Conservation (phyloP, 139 green algal species). For the Ulvella scutata region DNA sequence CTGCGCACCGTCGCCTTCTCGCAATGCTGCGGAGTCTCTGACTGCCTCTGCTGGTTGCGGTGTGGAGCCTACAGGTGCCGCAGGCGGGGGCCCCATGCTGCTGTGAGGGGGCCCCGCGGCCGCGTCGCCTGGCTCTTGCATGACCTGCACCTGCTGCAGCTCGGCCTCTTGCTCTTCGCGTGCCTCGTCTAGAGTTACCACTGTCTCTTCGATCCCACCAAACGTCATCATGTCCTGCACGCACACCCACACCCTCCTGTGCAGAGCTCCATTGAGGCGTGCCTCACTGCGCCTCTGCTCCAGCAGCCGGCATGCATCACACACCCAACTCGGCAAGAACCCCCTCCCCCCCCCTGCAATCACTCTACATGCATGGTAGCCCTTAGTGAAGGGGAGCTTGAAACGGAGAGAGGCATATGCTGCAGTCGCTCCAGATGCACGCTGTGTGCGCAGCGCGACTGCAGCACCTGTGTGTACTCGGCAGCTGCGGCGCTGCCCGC, state of each 20-base stretch:
- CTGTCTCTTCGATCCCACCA: constrained; percentile 33
- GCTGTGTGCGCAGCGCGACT: too few species aligned
- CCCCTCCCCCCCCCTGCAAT: too few species aligned
- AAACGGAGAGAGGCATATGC: too few species aligned
- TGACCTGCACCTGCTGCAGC: neutral
- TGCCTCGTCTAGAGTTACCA: constrained; percentile 22
- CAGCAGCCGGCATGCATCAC: too few species aligned
- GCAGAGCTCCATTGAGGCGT: too few species aligned
- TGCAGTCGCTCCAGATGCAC: too few species aligned
- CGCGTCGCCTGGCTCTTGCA: neutral
- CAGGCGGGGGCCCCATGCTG: constrained; percentile 5
- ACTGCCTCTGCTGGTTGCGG: neutral
- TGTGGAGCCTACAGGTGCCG: neutral
- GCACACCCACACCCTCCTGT: too few species aligned
- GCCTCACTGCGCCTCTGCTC: too few species aligned
- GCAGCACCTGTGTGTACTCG: constrained; percentile 22
- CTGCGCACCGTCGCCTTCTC: neutral
- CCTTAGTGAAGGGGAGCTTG: too few species aligned
- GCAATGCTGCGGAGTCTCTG: neutral
- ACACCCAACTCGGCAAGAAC: too few species aligned
- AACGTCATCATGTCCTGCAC: constrained; percentile 30
- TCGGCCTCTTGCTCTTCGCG: constrained; percentile 12
- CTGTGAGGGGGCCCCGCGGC: constrained; percentile 1
- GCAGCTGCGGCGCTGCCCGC: neutral
- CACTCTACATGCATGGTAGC: too few species aligned